Base-by-base conservation (phyloP, 768 basidiomycete genomes). In the Lentinus brumalis region DNA sequence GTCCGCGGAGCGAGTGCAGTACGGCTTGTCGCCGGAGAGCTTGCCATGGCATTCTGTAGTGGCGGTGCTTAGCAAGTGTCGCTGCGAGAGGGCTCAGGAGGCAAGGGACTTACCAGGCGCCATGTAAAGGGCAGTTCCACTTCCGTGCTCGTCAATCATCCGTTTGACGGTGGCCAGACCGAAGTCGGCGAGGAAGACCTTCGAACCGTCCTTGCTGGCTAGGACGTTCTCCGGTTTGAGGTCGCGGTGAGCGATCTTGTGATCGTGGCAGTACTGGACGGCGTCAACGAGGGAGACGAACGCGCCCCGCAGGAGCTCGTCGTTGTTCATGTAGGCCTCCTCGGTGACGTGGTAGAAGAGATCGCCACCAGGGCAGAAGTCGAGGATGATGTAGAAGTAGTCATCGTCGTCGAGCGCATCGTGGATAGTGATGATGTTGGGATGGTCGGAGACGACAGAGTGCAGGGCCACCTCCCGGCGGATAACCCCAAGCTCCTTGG, bases 341-440 rank as follows among this genome's bases (percentile, higher is more conserved):
- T 49, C 26, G 5, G 21, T 26, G 46, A 49, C 8, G 21, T 49
- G 10, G 21, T 26, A 18, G 46, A 49, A 49, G 3, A 49, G 26
- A 21, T 83, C 82, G 41, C 82, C 83, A 53, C 66, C 67, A 16
- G 58, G 38, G 61, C 69, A 67, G 56, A 57, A 74, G 59, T 87
- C 84, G 62, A 86, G 75, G 39, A 89, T 80, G 64, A 94, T 81
- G 75, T 87, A 93, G 68, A 91, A 73, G 70, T 79, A 86, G 30
- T 76, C 72, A 35, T 80, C 80, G 61, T 90, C 87, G 61, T 81
- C 79, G 70, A 92, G 76, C 60, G 84, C 78, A 26, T 83, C 78
- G 73, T 88, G 84, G 53, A 94, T 76, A 4, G 86, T 85, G 56
- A 94, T 81, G 69, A 96, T 81, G 62, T 84, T 82, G 9, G 81